Conservation (phyloP, 306 rosid species). For the Benincasa hispida region DNA sequence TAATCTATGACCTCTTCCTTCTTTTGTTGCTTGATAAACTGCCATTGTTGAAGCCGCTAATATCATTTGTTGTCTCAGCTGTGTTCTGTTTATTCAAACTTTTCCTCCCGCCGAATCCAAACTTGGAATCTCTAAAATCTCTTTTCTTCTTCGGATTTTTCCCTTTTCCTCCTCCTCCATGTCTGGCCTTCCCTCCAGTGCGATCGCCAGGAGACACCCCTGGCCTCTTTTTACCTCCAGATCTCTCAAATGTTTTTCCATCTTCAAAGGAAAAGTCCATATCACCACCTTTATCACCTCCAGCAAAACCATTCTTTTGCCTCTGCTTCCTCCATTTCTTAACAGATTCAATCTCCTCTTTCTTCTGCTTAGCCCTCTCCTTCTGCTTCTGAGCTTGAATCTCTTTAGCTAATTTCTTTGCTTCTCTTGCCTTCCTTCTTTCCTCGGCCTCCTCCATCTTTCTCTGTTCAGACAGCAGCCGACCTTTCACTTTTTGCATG, state of each 20-base stretch:
- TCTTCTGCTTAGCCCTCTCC: slow-evolving; percentile 85
- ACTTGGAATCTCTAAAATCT: slow-evolving; percentile 49
- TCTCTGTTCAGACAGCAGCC: slow-evolving; percentile 54
- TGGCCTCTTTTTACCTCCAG: slow-evolving; percentile 52
- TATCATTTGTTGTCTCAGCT: slow-evolving; percentile 46
- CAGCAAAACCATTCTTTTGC: slow-evolving; percentile 75
- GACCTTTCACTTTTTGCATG: slow-evolving; percentile 71
- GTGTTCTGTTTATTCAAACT: slow-evolving; percentile 55
- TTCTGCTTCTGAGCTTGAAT: slow-evolving; percentile 66
- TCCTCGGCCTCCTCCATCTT: slow-evolving; percentile 84
- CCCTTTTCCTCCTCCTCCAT: slow-evolving; percentile 12
- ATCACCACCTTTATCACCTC: slow-evolving; percentile 30
- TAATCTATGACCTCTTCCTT: slow-evolving; percentile 41
- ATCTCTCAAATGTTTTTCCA: slow-evolving; percentile 59
- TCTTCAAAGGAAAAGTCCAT: slow-evolving; percentile 43
- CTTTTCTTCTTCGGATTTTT: slow-evolving; percentile 44
- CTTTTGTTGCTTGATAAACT: slow-evolving; percentile 26
- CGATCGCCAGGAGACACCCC: slow-evolving; percentile 69
- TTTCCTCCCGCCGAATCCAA: slow-evolving; percentile 78
- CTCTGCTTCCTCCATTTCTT: slow-evolving; percentile 98
- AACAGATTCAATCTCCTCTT: slow-evolving; percentile 77
- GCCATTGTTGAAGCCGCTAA: slow-evolving; percentile 31
- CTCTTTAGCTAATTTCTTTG: slow-evolving; percentile 70
- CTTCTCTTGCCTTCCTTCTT: slow-evolving; percentile 74
- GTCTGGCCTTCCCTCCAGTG: slow-evolving; percentile 59